These are phyloP conservation scores for Orobanche coerulescens DNA, from an alignment of 257 asterid species.

Conservation along the genomic window DNA sequence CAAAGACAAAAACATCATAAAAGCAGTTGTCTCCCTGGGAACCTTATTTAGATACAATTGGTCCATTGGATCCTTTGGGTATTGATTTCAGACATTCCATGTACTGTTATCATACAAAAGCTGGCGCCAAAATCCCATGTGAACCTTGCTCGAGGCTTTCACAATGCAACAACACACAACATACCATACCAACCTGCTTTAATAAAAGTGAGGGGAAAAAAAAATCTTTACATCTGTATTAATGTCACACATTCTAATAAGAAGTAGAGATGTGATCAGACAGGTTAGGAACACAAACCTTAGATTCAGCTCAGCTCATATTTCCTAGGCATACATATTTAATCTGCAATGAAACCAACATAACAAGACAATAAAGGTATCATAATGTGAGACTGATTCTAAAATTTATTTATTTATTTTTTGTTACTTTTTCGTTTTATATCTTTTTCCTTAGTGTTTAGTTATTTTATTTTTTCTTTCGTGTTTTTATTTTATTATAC, in stretches of 20 bases:
- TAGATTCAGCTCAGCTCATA: slow-evolving; percentile 35
- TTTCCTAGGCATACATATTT: slow-evolving; percentile 74
- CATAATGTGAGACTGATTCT: too few relatives aligned
- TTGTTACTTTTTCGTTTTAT: too few relatives aligned
- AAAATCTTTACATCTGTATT: not conserved
- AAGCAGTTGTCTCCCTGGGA: slow-evolving; percentile 30
- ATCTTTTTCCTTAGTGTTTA: too few relatives aligned
- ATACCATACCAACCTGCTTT: slow-evolving; percentile 19
- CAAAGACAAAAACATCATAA: slow-evolving; percentile 21
- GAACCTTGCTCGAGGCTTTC: slow-evolving; percentile 6
- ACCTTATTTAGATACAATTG: slow-evolving; percentile 37
- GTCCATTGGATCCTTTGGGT: slow-evolving; percentile 11
- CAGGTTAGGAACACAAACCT: slow-evolving; percentile 15
- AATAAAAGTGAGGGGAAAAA: not conserved
- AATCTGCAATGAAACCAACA: slow-evolving; percentile 43
- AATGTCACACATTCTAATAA: not conserved
- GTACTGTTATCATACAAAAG: slow-evolving; percentile 27
- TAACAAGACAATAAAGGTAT: not conserved
- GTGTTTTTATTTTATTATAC: too few relatives aligned
- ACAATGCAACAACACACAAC: slow-evolving; percentile 3
- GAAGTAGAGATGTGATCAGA: not conserved
- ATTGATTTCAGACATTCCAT: too few relatives aligned
- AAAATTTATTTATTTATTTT: too few relatives aligned
- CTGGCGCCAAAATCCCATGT: slow-evolving; percentile 21
- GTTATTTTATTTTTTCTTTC: too few relatives aligned